Evolutionary conservation across 495 filamentous ascomycete species (phyloP), one percentile per base, ranked within the genome.

Genomic region (Trichoderma erinaceum): DNA sequence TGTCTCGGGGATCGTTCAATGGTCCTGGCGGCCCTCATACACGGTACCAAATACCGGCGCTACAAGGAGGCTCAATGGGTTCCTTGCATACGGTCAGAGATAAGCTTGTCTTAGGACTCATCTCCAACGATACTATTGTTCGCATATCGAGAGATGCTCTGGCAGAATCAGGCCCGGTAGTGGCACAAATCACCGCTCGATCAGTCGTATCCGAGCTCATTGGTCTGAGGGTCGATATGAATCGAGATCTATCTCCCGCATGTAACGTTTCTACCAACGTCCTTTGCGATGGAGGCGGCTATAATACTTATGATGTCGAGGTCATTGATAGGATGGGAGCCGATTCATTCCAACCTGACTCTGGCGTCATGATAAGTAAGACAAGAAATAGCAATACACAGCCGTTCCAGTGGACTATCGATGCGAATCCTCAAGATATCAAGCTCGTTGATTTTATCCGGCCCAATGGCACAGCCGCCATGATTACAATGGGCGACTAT

Each of bases 281-380:
- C 0, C 69, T 77, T n/a, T 80, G 78, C 70, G 78, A 80, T 61
- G 78, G 78, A 16, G 75, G 78, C 7, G 66, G 72, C 16, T 80
- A 78, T 71, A 73, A 75, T 48, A 74, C 69, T 52, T 80, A 80
- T 70, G 77, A 78, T 44, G 29, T 80, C 41, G 78, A 80, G 44
- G 78, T 80, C 15, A 70, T 80, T 44, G 78, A 80, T 69, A 71
- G 78, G 41, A 79, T 79, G 78, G 78, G 78, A 11, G 72, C 78
- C 4, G 78, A 80, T 66, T 78, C 75, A 0, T 80, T 80, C 71
- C 69, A 69, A 5, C 75, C 78, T 0, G 78, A 80, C 63, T 74
- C 74, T 18, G 78, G 78, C 32, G 78, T 80, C 27, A 75, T 80
- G 75, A 77, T 80, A 68, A 79, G 77, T 72, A 80, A 80, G 71